Conservation (phyloP, 495 filamentous ascomycete species). For the Penicillium canariense region DNA sequence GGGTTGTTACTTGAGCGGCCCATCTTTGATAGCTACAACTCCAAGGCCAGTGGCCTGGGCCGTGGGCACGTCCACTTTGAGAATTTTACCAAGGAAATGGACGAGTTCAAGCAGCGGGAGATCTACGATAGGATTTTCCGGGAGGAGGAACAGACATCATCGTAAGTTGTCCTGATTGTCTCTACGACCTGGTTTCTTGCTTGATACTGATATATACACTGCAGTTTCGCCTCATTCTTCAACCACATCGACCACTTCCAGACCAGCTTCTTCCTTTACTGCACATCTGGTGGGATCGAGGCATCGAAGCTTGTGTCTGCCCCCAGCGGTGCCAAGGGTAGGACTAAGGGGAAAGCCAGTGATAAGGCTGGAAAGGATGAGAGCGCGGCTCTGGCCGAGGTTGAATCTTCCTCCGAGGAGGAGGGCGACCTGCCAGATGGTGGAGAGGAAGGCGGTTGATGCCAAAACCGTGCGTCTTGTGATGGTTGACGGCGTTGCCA, state of each 20-base stretch:
- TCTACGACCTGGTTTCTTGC: background rate
- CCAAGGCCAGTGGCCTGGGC: slow-evolving; percentile 50
- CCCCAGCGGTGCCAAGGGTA: slow-evolving; percentile 3
- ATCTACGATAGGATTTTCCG: slow-evolving; percentile 92
- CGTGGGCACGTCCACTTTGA: slow-evolving; percentile 73
- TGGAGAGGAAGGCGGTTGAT: slow-evolving; percentile 23
- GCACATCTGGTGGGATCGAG: slow-evolving; percentile 62
- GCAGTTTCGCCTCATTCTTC: slow-evolving; percentile 77
- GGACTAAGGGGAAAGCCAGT: background rate
- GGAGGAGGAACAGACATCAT: slow-evolving; percentile 75
- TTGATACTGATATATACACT: slow-evolving; percentile 6
- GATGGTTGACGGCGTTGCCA: background rate
- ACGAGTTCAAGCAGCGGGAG: slow-evolving; percentile 85
- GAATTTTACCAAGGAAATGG: slow-evolving; percentile 71
- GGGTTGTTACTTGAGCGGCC: slow-evolving; percentile 87
- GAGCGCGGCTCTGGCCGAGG: slow-evolving; percentile 30
- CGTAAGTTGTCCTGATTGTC: slow-evolving; percentile 50
- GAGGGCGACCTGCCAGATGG: slow-evolving; percentile 19
- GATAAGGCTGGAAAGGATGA: slow-evolving; percentile 19
- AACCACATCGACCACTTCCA: slow-evolving; percentile 78
- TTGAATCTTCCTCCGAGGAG: slow-evolving; percentile 34
- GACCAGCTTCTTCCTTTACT: slow-evolving; percentile 70
- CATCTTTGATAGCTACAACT: slow-evolving; percentile 84
- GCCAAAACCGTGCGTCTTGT: background rate
- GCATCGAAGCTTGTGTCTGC: slow-evolving; percentile 41